Conservation (phyloP, 2,329 filamentous ascomycete genomes). For the Diaporthe australafricana region DNA sequence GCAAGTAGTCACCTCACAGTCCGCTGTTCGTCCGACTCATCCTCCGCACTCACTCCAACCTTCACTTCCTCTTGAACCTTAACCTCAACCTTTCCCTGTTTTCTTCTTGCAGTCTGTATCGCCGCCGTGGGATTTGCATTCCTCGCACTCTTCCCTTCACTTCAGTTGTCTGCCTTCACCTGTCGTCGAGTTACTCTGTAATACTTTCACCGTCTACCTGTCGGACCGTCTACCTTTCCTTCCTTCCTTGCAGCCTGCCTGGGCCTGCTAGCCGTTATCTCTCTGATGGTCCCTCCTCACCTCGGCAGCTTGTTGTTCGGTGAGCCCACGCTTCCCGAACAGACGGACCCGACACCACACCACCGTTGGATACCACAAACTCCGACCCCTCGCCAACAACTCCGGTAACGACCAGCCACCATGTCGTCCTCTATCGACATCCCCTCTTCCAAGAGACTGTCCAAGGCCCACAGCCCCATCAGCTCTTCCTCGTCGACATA, state of each 20-base stretch:
- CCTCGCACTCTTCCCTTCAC: not conserved
- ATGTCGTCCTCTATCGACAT: constrained; percentile 81
- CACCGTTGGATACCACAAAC: not conserved
- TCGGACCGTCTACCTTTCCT: not conserved
- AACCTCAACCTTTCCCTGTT: constrained; percentile 8
- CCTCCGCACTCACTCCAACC: constrained; percentile 23
- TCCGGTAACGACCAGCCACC: constrained; percentile 40
- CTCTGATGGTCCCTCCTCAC: constrained; percentile 29
- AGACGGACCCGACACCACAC: constrained; percentile 9
- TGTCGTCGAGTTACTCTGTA: constrained; percentile 21
- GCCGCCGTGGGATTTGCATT: constrained; percentile 28
- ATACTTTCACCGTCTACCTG: constrained; percentile 8
- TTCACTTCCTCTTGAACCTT: constrained; percentile 14
- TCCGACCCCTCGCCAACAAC: constrained; percentile 10
- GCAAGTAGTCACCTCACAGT: constrained; percentile 31
- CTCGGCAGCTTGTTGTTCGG: constrained; percentile 29
- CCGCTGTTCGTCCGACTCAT: constrained; percentile 31
- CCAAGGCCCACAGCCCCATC: constrained; percentile 54
- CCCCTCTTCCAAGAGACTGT: constrained; percentile 58
- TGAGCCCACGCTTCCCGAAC: constrained; percentile 23
- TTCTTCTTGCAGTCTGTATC: constrained; percentile 22
- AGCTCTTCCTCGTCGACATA: constrained; percentile 67
- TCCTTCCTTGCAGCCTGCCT: constrained; percentile 13
- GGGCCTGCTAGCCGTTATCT: constrained; percentile 12
- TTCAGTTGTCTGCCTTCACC: constrained; percentile 1